Evolutionary conservation across 2,329 filamentous ascomycete species (phyloP).

Genomic region (Furcasterigmium furcatum): DNA sequence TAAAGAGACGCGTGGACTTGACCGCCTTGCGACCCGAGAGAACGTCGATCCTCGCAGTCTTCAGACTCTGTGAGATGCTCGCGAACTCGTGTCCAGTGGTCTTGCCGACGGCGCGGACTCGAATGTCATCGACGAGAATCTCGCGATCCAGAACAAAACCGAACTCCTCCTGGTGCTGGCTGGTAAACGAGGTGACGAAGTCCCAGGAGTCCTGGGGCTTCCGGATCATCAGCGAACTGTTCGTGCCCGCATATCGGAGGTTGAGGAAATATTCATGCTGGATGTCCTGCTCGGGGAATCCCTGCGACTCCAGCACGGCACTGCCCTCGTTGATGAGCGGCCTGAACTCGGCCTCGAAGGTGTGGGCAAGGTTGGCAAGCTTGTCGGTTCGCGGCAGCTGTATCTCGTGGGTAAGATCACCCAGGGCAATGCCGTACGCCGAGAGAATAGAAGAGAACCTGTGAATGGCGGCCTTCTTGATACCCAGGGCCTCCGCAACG

Average conservation of each 20-base stretch:
- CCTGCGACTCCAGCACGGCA: conserved; percentile 67
- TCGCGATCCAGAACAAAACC: conserved; percentile 87
- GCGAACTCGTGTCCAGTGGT: conserved; percentile 56
- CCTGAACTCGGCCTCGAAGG: conserved; percentile 5
- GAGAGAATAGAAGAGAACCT: conserved; percentile 42
- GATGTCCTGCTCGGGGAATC: conserved; percentile 71
- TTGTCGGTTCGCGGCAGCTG: conserved; percentile 30
- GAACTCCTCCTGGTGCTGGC: conserved; percentile 89
- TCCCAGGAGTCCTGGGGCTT: conserved; percentile 72
- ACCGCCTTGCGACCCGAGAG: no score
- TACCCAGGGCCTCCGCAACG: conserved; percentile 38
- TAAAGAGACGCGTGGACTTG: no score
- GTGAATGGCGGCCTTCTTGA: conserved; percentile 37
- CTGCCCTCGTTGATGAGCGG: background rate
- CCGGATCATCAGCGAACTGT: conserved; percentile 86
- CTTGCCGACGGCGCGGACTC: conserved; percentile 73
- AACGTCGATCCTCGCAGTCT: no score
- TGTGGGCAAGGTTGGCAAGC: conserved; percentile 2
- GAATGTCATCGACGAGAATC: conserved; percentile 86
- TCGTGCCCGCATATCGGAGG: conserved; percentile 86
- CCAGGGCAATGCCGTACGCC: conserved; percentile 42
- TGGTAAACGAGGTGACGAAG: conserved; percentile 79
- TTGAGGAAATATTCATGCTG: conserved; percentile 91
- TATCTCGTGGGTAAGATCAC: conserved; percentile 38
- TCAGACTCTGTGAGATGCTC: no score